Base-by-base conservation (phyloP, 208 protist genomes). In the Leptomonas pyrrhocoris region DNA sequence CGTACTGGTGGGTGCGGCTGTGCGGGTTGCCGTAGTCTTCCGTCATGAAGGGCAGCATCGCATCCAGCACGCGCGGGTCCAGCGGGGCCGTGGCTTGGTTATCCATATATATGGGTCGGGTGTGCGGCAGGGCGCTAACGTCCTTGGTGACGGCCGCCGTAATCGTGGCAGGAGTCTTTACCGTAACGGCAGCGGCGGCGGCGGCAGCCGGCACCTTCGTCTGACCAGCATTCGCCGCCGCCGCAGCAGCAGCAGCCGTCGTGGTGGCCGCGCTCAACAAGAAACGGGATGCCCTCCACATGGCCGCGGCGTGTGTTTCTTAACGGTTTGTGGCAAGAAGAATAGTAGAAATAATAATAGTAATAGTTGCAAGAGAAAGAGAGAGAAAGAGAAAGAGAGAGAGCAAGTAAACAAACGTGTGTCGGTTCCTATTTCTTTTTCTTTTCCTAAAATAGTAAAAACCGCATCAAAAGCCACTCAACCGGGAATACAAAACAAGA, bases 1-100 rank as follows among this genome's bases (percentile, higher is more conserved):
- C 99, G 77, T 99, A 99, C 21, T 65, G 48, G 71, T 99, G 99
- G 18, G 98, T 99, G 58, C 93, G 77, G 57, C 98, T 99, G 86
- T 99, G 98, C 28, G 98, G 93, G 86, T 99, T 99, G 65, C 99
- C 99, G 84, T 98, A 99, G 21, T 87, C 60, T 59, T 98, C 91
- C 34, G 94, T 99, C 67, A 99, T 81, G 74, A 96, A 98, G 16
- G 99, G 98, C 67, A 99, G 34, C 99, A 99, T 99, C 36, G 80
- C 81, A 81, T 99, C 99, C 8, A 99, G 85, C 66, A 99, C 98
- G 56, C 98, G 93, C 19, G 98, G 98, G 74, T 99, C 98, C 30
- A 98, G 57, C n/a, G 94, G 90, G 7, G 97, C 92, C 4, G 98
- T 99, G 7, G 98, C 97, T 77, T 98, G 95, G 43, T 86, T 86